Evolutionary conservation across 495 filamentous ascomycete species (phyloP), one percentile per base, ranked within the genome.

Genomic region (Bryoglossum gracile): DNA sequence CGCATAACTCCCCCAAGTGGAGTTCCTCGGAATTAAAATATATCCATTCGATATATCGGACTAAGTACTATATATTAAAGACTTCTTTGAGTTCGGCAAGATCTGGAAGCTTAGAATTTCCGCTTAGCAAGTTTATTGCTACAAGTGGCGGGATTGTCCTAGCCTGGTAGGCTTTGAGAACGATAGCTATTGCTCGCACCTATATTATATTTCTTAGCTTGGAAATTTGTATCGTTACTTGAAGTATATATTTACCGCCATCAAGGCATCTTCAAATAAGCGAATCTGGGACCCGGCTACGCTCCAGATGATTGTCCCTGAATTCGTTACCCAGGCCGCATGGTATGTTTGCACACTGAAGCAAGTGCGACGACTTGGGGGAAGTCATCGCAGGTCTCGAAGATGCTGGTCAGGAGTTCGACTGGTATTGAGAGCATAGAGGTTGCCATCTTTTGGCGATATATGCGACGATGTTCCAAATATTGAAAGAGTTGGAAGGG

Each of bases 211-310:
- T 23, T 21, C 9, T 50, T 43, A 40, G 24, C 30, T n/a, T 43
- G n/a, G 14, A 32, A 33, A 39, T 39, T 40, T 32, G 34, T 40
- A 46, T 23, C 18, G 17, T 16, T 24, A 46, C 10, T 51, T 13
- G 40, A 10, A 40, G 39, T 22, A 41, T 28, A 40, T 52, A 46
- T 24, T 40, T 41, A 52, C 49, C 25, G 49, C 49, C 42, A 52
- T 52, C 35, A 52, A 46, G 18, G 49, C 49, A 52, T 52, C 43
- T 33, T 46, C 41, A 52, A 52, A 52, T 38, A 42, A 45, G 13
- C 33, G 41, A 32, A 52, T 39, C 16, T 45, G 41, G 43, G 49
- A 30, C 22, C 16, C 39, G 14, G n/a, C 49, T 18, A 52, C 41
- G 11, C 23, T 52, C 49, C 49, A 52, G 34, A 52, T 46, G 24